Conservation (phyloP, 495 filamentous ascomycete genomes). For the Penicillium lividum region DNA sequence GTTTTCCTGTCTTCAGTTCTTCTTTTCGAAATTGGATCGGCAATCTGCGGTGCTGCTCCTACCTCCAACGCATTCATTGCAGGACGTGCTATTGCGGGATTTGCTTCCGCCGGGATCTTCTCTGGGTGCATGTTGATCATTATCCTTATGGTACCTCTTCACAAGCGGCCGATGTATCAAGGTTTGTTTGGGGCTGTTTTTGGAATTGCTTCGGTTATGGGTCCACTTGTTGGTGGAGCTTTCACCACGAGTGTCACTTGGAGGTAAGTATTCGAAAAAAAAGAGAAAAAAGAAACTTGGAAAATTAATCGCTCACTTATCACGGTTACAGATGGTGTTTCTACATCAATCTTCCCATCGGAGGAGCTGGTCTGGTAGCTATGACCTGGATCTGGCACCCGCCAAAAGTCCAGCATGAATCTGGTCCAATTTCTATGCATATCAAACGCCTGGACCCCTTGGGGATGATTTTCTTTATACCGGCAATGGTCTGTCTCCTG, state of each 20-base stretch:
- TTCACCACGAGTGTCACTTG: constrained; percentile 6
- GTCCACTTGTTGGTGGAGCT: constrained; percentile 37
- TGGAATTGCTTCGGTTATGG: constrained; percentile 56
- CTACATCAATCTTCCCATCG: constrained; percentile 68
- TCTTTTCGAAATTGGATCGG: constrained; percentile 63
- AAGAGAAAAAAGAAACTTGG: neutral
- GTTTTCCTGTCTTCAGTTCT: constrained; percentile 60
- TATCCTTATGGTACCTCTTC: constrained; percentile 56
- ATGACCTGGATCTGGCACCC: constrained; percentile 5
- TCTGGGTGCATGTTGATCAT: constrained; percentile 56
- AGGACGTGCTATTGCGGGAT: constrained; percentile 54
- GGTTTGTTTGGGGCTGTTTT: constrained; percentile 49
- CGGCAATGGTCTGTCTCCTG: constrained; percentile 8
- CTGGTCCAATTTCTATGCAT: neutral
- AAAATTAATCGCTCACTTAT: constrained; percentile 33
- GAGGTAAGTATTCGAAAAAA: neutral
- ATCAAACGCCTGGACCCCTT: constrained; percentile 7
- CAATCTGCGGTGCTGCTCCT: constrained; percentile 72
- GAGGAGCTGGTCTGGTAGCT: constrained; percentile 48
- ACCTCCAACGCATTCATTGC: constrained; percentile 69
- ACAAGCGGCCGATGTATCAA: constrained; percentile 55
- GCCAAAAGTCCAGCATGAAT: neutral
- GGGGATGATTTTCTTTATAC: constrained; percentile 6
- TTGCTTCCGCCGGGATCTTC: constrained; percentile 54
- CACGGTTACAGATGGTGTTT: constrained; percentile 50